Evolutionary conservation across 2,329 filamentous ascomycete genomes (phyloP).

Genomic region (Calycina marina): DNA sequence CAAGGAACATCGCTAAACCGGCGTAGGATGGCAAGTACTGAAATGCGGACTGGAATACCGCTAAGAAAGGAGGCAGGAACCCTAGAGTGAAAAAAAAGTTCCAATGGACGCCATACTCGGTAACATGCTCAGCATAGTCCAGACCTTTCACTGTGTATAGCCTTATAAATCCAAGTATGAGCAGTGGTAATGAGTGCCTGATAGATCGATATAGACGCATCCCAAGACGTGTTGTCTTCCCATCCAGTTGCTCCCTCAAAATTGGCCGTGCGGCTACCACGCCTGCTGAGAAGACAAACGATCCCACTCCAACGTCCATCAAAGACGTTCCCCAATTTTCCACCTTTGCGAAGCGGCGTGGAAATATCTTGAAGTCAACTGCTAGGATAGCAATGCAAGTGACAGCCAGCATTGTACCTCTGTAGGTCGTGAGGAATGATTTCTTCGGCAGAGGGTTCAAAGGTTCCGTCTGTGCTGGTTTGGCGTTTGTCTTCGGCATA

Average conservation of each 20-base stretch:
- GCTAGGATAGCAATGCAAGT: slow-evolving; percentile 91
- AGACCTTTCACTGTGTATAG: slow-evolving; percentile 83
- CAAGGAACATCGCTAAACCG: slow-evolving; percentile 54
- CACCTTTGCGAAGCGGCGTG: slow-evolving; percentile 88
- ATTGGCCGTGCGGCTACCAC: slow-evolving; percentile 76
- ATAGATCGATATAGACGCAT: slow-evolving; percentile 50
- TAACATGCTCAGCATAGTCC: slow-evolving; percentile 93
- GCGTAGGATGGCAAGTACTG: slow-evolving; percentile 63
- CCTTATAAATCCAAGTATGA: slow-evolving; percentile 66
- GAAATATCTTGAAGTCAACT: slow-evolving; percentile 88
- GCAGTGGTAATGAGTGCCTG: slow-evolving; percentile 69
- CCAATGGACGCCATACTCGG: slow-evolving; percentile 97
- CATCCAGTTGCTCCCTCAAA: slow-evolving; percentile 50
- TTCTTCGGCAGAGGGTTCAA: slow-evolving; percentile 57
- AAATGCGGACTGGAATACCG: slow-evolving; percentile 62
- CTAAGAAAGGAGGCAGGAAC: slow-evolving; percentile 76
- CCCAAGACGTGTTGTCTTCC: slow-evolving; percentile 32
- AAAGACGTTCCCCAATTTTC: slow-evolving; percentile 99
- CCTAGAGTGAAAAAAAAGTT: slow-evolving; percentile 98
- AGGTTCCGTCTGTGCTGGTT: slow-evolving; percentile 17
- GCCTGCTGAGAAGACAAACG: slow-evolving; percentile 90
- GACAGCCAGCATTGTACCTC: slow-evolving; percentile 78
- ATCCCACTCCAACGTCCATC: slow-evolving; percentile 95
- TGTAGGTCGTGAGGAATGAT: slow-evolving; percentile 84
- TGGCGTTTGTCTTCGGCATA: slow-evolving; percentile 29